Conservation (phyloP, 352 stramenopile species). For the Albugo laibachii region DNA sequence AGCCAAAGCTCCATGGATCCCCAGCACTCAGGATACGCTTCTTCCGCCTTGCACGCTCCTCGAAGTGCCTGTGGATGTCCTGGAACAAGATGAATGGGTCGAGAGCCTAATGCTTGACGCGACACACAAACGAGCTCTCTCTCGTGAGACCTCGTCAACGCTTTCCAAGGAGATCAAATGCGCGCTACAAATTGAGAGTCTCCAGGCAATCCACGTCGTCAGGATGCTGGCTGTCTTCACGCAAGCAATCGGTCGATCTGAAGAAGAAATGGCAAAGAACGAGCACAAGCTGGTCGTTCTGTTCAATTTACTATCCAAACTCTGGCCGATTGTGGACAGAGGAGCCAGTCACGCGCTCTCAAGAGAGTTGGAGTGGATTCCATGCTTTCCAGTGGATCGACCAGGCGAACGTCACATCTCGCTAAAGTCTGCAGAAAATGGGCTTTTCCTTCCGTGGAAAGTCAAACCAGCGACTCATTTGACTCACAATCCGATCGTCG, state of each 20-base stretch:
- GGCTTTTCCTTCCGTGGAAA: too few species aligned
- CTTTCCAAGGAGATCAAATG: conserved; percentile 27
- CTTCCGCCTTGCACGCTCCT: conserved; percentile 21
- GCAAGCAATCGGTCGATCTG: conserved; percentile 9
- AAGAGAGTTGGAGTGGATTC: conserved; percentile 47
- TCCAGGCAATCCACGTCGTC: conserved; percentile 40
- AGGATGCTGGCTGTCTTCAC: conserved; percentile 17
- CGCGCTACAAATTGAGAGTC: conserved; percentile 37
- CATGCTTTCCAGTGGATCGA: conserved; percentile 23
- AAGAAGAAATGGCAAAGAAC: conserved; percentile 8
- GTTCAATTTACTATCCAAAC: conserved; percentile 33
- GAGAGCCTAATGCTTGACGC: conserved; percentile 10
- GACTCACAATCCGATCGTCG: too few species aligned
- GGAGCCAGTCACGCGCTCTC: conserved; percentile 11
- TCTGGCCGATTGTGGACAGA: too few species aligned
- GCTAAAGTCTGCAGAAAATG: too few species aligned
- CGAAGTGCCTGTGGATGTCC: conserved; percentile 5
- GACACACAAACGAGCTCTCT: conserved; percentile 32
- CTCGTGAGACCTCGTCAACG: conserved; percentile 14
- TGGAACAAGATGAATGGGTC: conserved; percentile 8
- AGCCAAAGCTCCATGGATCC: conserved; percentile 26
- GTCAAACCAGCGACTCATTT: too few species aligned
- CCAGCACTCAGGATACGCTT: conserved; percentile 11
- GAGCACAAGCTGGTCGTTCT: conserved; percentile 23
- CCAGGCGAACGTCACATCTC: too few species aligned